Conservation (phyloP, 495 filamentous ascomycete genomes). For the Penicillium cinerascens region DNA sequence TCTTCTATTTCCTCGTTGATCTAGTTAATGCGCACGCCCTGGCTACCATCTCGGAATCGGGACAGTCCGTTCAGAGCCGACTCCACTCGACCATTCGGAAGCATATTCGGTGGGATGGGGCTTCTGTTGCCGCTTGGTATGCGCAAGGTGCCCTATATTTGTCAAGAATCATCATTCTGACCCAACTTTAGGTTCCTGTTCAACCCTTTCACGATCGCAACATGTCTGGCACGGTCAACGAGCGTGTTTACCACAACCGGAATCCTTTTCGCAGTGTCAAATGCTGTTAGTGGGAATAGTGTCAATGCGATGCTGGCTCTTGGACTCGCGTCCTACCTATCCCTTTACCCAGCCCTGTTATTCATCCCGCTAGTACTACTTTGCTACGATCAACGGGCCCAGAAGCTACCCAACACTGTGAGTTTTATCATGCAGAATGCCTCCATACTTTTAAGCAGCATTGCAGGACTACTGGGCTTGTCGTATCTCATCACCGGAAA, state of each 20-base stretch:
- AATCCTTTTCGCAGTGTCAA: conserved; percentile 78
- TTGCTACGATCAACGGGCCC: conserved; percentile 64
- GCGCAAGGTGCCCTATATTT: not conserved
- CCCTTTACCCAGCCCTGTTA: conserved; percentile 84
- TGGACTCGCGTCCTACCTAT: conserved; percentile 82
- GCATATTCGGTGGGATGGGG: conserved; percentile 70
- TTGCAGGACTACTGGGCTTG: conserved; percentile 59
- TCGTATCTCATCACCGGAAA: conserved; percentile 73
- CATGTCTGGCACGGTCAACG: conserved; percentile 88
- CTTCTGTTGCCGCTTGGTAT: conserved; percentile 79
- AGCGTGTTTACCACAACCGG: conserved; percentile 87
- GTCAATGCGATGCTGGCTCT: conserved; percentile 81
- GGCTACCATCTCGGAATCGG: conserved; percentile 76
- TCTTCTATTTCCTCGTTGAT: conserved; percentile 81
- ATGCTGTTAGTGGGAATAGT: conserved; percentile 70
- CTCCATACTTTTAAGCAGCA: conserved; percentile 38
- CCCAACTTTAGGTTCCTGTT: conserved; percentile 67
- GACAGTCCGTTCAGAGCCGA: conserved; percentile 66
- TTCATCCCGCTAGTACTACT: conserved; percentile 80
- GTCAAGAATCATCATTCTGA: conserved; percentile 3
- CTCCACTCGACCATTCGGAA: conserved; percentile 76
- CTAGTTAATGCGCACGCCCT: conserved; percentile 81
- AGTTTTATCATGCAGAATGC: conserved; percentile 53
- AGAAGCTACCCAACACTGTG: conserved; percentile 23
- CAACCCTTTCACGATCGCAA: conserved; percentile 91